Base-by-base conservation (phyloP, 2,329 filamentous ascomycete species). In the Botrytis pseudocinerea region DNA sequence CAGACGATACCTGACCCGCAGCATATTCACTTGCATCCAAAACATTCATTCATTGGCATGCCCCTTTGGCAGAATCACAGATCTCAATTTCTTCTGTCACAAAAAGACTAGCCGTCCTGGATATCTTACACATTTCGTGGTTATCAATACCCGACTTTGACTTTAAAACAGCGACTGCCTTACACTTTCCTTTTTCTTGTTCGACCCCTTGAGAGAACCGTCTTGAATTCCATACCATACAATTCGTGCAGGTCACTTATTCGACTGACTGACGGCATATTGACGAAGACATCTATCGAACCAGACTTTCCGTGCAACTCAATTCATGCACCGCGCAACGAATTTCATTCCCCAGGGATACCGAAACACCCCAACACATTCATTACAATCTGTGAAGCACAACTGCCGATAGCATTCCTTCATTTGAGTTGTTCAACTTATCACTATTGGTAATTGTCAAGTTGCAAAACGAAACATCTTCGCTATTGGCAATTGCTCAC, bases 171-270 rank as follows among this genome's bases (percentile, higher is more conserved):
- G 54, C 70, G 48, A 46, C 62, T 61, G 35, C 48, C 28, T 42
- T 42, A 25, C 44, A 48, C 48, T 44, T 60, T 72, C 70, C 70
- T 25, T 72, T 68, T 68, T 71, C 16, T 28, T 25, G 32, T 57
- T 44, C 59, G 22, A n/a, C 44, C 61, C 22, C 32, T 25, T 25
- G 16, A 35, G 59, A 59, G 51, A 51, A 44, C 38, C 65, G 32
- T 68, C 20, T 28, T 38, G 25, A 35, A 38, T 35, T 42, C 18
- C 40, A 68, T 38, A 54, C 54, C 10, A 68, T 59, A 64, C 54
- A 60, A 69, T 35, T 46, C 22, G 64, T 72, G 71, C 71, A 72
- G 71, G 71, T 20, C 70, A 72, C 70, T 65, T 38, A 35, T 38
- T 65, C 70, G 48, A 72, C 22, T 61, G 62, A 69, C 42, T 40